Base-by-base conservation (phyloP, 2,329 filamentous ascomycete genomes). In the Sphaerostilbella broomeana region DNA sequence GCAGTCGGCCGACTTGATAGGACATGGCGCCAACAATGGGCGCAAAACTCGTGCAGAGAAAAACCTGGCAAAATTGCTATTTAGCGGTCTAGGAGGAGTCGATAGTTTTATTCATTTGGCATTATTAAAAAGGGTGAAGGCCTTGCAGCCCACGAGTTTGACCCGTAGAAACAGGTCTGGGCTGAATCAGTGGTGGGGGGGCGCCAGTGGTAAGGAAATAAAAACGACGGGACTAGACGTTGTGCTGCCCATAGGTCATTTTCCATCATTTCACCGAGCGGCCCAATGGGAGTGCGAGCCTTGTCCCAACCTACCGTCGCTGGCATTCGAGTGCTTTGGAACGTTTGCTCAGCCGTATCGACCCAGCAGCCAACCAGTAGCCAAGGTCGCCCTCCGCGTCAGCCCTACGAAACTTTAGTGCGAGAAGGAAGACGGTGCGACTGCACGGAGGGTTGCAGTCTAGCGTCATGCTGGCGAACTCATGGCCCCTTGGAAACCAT, bases 401-500 rank as follows among this genome's bases (percentile, higher is more conserved):
- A 50, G 47, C 47, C 47, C 47, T 50, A 50, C 46, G 46, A 50
- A 45, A 46, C 43, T 41, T n/a, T 46, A 38, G 47, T 43, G 40
- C 35, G 41, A 36, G 28, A 44, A 46, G 35, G 33, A 34, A 35
- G 19, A 29, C 35, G 38, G 38, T 29, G 38, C 32, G 39, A 35
- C 32, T 35, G 38, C 32, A 41, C 18, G 15, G 19, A 38, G 28
- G 29, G 21, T 24, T 42, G 39, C 39, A 28, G 20, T 15, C 27
- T 40, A 35, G 38, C 38, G 38, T 32, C 38, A 19, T 29, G 38
- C 24, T 31, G 38, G 37, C 22, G 22, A 25, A 12, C 26, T 11
- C 12, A 16, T 28, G 26, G 26, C 24, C 13, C 9, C n/a, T n/a
- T n/a, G n/a, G n/a, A n/a, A n/a, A n/a, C n/a, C n/a, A n/a, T n/a